Conservation (phyloP, 495 filamentous ascomycete genomes). For the Parathielavia appendiculata region DNA sequence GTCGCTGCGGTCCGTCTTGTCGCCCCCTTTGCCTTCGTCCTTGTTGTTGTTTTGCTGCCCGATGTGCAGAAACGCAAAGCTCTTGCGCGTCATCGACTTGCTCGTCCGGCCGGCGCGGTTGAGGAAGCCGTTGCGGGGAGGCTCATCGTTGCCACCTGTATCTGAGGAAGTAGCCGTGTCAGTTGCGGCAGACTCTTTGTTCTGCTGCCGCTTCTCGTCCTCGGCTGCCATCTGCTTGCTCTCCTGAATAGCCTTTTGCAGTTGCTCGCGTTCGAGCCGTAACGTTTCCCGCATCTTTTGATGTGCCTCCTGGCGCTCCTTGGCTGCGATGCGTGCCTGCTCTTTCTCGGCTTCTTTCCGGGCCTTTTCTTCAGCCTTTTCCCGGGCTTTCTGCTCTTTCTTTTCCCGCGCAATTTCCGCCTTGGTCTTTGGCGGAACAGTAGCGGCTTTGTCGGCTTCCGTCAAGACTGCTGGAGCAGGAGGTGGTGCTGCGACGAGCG, state of each 20-base stretch:
- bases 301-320: conserved; percentile 37
- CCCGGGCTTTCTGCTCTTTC: conserved; percentile 51
- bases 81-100: conserved; percentile 47
- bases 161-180: conserved; percentile 1
- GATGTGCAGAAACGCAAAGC: conserved; percentile 43
- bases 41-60: conserved; percentile 32
- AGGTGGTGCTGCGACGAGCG: conserved; percentile 28
- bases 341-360: conserved; percentile 64
- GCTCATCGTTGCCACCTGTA: not conserved
- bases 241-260: conserved; percentile 38
- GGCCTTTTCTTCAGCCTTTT: conserved; percentile 60
- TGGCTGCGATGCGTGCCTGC: conserved; percentile 57
- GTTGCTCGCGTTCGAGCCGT: conserved; percentile 36
- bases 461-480: conserved; percentile 28
- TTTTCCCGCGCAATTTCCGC: conserved; percentile 51
- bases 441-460: conserved; percentile 27
- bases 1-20: conserved; percentile 15
- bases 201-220: conserved; percentile 36
- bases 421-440: conserved; percentile 44
- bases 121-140: conserved; percentile 31
- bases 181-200: conserved; percentile 24
- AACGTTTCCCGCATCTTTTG: conserved; percentile 32
- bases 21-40: conserved; percentile 23
- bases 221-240: conserved; percentile 42
- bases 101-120: conserved; percentile 36